Evolutionary conservation across 2,329 filamentous ascomycete genomes (phyloP).

Genomic region (Talaromyces sp.): DNA sequence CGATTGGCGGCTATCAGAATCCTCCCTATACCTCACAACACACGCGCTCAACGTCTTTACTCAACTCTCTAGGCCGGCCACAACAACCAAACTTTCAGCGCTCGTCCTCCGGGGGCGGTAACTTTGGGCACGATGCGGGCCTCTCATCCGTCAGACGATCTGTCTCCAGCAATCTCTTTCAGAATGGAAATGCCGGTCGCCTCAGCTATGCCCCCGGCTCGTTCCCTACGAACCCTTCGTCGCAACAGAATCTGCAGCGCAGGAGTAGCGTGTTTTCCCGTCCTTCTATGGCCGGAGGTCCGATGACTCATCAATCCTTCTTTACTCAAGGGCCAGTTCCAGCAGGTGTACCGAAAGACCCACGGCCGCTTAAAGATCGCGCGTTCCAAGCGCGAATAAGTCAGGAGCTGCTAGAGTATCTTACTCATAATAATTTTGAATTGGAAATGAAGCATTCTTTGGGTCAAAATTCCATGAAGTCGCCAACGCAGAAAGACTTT

Average conservation of each 20-base stretch:
- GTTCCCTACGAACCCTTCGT: constrained; percentile 49
- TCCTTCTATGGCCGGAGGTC: constrained; percentile 58
- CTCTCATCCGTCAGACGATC: constrained; percentile 81
- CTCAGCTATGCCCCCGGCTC: constrained; percentile 65
- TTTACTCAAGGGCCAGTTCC: constrained; percentile 81
- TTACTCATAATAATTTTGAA: constrained; percentile 92
- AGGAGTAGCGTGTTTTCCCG: constrained; percentile 80
- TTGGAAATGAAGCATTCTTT: constrained; percentile 94
- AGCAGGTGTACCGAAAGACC: constrained; percentile 79
- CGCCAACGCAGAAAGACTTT: constrained; percentile 97
- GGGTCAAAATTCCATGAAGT: constrained; percentile 85
- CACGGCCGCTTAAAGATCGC: constrained; percentile 76
- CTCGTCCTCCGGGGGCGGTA: constrained; percentile 61
- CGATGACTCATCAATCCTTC: constrained; percentile 81
- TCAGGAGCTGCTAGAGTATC: constrained; percentile 84
- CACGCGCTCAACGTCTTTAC: constrained; percentile 78
- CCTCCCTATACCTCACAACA: constrained; percentile 64
- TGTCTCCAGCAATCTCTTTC: constrained; percentile 62
- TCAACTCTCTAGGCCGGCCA: constrained; percentile 76
- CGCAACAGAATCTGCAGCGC: constrained; percentile 48
- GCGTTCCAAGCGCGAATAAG: constrained; percentile 76
- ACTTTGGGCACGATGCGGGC: constrained; percentile 71
- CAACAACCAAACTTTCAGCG: constrained; percentile 83
- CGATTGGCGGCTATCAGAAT: constrained; percentile 61
- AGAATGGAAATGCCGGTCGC: constrained; percentile 53